phyloP scores from a whole-genome alignment of 768 basidiomycete species.

The Neoboletus magnificus region DNA sequence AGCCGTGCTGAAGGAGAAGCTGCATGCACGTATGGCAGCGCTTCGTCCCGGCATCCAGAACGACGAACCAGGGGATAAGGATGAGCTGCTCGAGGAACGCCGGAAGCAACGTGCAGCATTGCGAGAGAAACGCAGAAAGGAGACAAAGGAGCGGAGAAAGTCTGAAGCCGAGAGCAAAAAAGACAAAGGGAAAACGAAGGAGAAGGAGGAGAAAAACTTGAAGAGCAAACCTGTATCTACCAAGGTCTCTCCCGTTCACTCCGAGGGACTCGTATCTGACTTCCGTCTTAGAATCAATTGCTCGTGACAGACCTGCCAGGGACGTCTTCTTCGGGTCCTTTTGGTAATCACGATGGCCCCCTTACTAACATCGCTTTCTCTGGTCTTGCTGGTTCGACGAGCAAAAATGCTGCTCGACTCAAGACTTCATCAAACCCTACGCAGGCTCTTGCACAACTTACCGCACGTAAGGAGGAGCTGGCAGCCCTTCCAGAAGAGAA shows the following conservation, averaged over 20 bases:
- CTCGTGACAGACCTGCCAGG: slow-evolving; percentile 56
- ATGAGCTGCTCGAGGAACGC: slow-evolving; percentile 80
- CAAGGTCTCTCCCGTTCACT: slow-evolving; percentile 44
- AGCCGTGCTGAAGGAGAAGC: slow-evolving; percentile 60
- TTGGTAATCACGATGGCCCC: slow-evolving; percentile 37
- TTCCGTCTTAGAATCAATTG: slow-evolving; percentile 53
- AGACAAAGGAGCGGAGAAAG: slow-evolving; percentile 79
- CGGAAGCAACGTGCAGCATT: slow-evolving; percentile 73
- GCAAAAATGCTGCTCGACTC: slow-evolving; percentile 49
- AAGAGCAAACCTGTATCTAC: slow-evolving; percentile 43
- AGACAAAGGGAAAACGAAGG: slow-evolving; percentile 49
- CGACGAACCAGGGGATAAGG: slow-evolving; percentile 58
- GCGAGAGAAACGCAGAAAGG: slow-evolving; percentile 81
- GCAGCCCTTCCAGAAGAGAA: slow-evolving; percentile 79
- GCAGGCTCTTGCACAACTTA: slow-evolving; percentile 80
- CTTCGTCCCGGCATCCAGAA: slow-evolving; percentile 45
- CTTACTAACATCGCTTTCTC: slow-evolving; percentile 73
- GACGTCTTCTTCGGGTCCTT: slow-evolving; percentile 13
- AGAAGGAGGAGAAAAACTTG: slow-evolving; percentile 46
- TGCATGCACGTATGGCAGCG: slow-evolving; percentile 71
- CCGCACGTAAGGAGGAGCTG: slow-evolving; percentile 73
- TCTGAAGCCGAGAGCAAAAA: slow-evolving; percentile 57
- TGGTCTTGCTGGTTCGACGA: slow-evolving; percentile 48
- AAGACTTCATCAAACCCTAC: slow-evolving; percentile 77
- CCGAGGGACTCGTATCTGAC: neutral